phyloP scores from a whole-genome alignment of 2,329 filamentous ascomycete species.

The Cladosporium sp. region DNA sequence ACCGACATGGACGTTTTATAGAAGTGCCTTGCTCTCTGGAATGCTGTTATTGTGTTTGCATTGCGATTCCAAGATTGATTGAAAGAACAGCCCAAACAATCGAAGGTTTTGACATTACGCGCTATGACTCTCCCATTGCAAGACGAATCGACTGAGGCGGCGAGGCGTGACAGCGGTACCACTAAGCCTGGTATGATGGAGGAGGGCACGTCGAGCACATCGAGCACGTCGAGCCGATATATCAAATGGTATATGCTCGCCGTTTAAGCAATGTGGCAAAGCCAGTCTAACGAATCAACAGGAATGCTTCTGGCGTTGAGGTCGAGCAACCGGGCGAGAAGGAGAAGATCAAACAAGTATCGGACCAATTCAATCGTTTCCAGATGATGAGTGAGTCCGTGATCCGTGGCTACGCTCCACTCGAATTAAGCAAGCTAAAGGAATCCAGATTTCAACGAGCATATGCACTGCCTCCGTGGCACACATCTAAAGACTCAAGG shows the following conservation, averaged over 20 bases:
- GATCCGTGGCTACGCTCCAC: background rate
- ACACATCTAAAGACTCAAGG: constrained; percentile 36
- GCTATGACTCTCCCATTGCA: constrained; percentile 6
- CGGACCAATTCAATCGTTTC: constrained; percentile 35
- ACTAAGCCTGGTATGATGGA: background rate
- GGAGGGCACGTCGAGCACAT: constrained; percentile 12
- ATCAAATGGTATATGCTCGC: constrained; percentile 18
- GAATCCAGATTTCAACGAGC: constrained; percentile 32
- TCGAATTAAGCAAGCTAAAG: background rate
- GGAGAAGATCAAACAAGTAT: constrained; percentile 34
- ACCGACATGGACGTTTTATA: no score
- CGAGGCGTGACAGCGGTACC: background rate
- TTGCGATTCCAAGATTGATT: no score
- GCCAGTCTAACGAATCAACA: background rate
- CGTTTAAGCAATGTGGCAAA: background rate
- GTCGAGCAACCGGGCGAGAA: constrained; percentile 28
- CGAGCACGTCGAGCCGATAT: no score
- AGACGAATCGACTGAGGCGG: constrained; percentile 3
- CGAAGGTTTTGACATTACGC: background rate
- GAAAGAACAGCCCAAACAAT: no score
- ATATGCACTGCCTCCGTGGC: constrained; percentile 35
- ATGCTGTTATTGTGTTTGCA: no score
- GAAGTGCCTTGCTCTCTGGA: no score
- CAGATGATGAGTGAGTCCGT: constrained; percentile 32
- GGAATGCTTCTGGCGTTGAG: constrained; percentile 35